Conservation (phyloP, 2,329 filamentous ascomycete genomes). For the Ilyonectria destructans region DNA sequence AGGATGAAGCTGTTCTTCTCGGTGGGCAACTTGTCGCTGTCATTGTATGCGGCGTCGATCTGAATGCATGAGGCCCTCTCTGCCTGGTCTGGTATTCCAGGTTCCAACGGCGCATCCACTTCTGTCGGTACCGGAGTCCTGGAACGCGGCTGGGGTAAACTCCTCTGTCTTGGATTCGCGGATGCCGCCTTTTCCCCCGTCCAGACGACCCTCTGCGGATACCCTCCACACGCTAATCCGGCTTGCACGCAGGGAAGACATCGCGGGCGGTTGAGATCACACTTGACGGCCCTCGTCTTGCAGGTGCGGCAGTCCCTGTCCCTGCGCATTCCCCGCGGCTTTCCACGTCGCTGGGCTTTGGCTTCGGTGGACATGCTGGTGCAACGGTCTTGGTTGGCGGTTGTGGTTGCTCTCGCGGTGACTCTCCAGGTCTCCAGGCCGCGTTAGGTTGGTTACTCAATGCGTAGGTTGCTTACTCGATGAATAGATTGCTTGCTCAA, state of each 20-base stretch:
- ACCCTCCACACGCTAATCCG: conserved; percentile 51
- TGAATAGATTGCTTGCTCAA: conserved; percentile 1
- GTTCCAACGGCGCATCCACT: not conserved
- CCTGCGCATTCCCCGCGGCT: conserved; percentile 50
- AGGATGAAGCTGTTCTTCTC: conserved; percentile 44
- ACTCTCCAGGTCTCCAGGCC: no score
- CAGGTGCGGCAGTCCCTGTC: conserved; percentile 50
- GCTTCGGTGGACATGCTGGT: conserved; percentile 6
- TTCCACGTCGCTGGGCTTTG: conserved; percentile 38
- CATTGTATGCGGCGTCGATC: not conserved
- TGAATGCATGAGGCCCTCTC: not conserved
- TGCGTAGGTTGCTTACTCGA: not conserved
- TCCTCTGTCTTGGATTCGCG: not conserved
- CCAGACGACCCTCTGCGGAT: conserved; percentile 54
- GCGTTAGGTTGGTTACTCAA: no score
- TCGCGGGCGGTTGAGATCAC: conserved; percentile 49
- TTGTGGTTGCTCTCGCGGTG: not conserved
- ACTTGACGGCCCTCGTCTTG: conserved; percentile 47
- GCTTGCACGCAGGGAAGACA: conserved; percentile 49
- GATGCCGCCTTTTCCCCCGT: conserved; percentile 29
- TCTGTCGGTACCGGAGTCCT: not conserved
- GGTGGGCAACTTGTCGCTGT: conserved; percentile 21
- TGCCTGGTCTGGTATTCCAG: not conserved
- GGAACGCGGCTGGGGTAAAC: not conserved
- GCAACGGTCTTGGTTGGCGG: not conserved